Base-by-base conservation (phyloP, 352 stramenopile species). In the Pythium plurisporium region DNA sequence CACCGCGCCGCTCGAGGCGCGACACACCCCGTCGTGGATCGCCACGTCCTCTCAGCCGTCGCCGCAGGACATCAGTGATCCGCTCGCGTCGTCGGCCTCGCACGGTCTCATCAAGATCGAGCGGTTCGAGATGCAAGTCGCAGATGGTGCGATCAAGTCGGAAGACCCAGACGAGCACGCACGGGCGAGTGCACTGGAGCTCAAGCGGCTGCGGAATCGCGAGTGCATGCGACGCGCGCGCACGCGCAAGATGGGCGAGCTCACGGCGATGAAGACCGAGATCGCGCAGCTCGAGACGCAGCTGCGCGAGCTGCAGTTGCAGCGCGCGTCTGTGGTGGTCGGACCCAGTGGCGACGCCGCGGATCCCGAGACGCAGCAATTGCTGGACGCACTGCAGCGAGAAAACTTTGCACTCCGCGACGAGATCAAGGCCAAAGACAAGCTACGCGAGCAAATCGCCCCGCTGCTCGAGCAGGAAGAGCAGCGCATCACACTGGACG, bases 161-260 rank as follows among this genome's bases (percentile, higher is more conserved):
- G 44, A 38, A 17, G 20, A 58, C 15, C n/a, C 17, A 15, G 25
- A 43, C 1, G 43, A 36, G 19, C 9, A 17, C 33, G 20, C n/a
- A n/a, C 15, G 20, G 19, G 20, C n/a, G 27, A 44, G 36, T 22
- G 43, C 50, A 6, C 45, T 66, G 3, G 50, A 66, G 50, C 50
- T 66, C 36, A 66, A 66, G 45, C 59, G 59, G n/a, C n/a, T 59
- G 38, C 52, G 59, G 29, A 67, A 67, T 43, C 59, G 59, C 20
- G 59, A 67, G 53, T 67, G 59, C 14, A 67, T 68, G 61, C 53
- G 54, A 1, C 53, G 47, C 41, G 43, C 49, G 7, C 46, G 54
- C 1, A 36, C 29, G n/a, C 61, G 54, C 26, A 63, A 68, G 30
- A 59, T 60, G 36, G 41, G 55, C n/a, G 48, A 68, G 37, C 10